A percentile compares a stretch with the other conserved stretches of the same genome.
phyloP scores from a whole-genome alignment of 192 early-diverging fungal genomes.

The Geranomyces michiganensis region DNA sequence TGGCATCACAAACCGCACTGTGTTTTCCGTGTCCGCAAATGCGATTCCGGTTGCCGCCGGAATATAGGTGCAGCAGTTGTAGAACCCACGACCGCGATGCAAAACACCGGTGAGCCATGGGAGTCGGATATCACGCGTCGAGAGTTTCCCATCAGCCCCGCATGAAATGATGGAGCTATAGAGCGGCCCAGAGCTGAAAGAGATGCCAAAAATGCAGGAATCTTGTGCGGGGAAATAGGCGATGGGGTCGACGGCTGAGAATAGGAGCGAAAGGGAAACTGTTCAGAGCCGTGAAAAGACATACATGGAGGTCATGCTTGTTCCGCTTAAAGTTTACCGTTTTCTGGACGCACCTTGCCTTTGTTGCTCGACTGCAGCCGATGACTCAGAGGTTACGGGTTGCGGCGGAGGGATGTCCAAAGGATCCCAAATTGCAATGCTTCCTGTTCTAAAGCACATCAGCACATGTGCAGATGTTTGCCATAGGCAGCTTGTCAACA shows the following conservation, averaged over 20 bases:
- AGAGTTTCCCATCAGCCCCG: slow-evolving; percentile 38
- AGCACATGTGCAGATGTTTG: too few relatives aligned
- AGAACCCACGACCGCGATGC: slow-evolving; percentile 38
- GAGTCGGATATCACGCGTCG: slow-evolving; percentile 39
- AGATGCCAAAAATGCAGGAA: slow-evolving; percentile 13
- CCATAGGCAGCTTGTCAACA: too few relatives aligned
- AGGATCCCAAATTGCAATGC: too few relatives aligned
- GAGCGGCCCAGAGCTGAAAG: neutral
- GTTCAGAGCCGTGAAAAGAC: too few relatives aligned
- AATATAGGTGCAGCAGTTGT: neutral
- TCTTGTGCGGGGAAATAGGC: slow-evolving; percentile 39
- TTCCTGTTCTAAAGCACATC: too few relatives aligned
- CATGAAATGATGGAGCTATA: slow-evolving; percentile 15
- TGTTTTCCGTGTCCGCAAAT: slow-evolving; percentile 38
- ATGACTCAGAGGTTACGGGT: neutral
- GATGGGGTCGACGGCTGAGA: slow-evolving; percentile 23
- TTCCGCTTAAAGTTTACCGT: too few relatives aligned
- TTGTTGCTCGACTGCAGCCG: too few relatives aligned
- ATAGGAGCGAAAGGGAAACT: too few relatives aligned
- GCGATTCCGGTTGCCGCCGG: slow-evolving; percentile 24
- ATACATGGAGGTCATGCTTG: too few relatives aligned
- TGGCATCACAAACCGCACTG: slow-evolving; percentile 28
- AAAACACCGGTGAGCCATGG: slow-evolving; percentile 27
- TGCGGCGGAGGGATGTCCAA: too few relatives aligned
- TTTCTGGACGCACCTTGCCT: too few relatives aligned